Base-by-base conservation (phyloP, 1,139 yeast species). In the Kluyveromyces sp. region DNA sequence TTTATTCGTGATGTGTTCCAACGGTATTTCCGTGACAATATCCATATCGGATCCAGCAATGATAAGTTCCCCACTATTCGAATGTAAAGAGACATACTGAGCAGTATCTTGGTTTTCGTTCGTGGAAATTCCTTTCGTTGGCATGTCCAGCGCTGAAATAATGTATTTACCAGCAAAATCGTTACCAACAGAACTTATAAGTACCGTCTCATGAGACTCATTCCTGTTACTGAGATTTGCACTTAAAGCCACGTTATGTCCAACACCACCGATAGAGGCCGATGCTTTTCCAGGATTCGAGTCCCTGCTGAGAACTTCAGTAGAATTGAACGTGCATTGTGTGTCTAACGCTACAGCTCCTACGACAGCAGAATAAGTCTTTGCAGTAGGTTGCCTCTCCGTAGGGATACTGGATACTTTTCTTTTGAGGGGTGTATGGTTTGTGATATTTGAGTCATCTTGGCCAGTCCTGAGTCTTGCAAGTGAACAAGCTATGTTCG, bases 11-110 rank as follows among this genome's bases (percentile, higher is more conserved):
- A 83, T 68, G 48, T 73, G 73, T 0, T 61, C 60, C 0, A 64
- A 46, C 22, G 75, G 68, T 45, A 78, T 53, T 22, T 71, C 67
- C 51, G 83, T 86, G 15, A 82, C 68, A 11, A 83, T 76, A 11
- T 68, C 68, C 96, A 88, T 87, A 57, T 85, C 95, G 3, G 95
- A 92, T 58, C 88, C 80, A 0, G 95, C 95, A 15, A 84, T 68
- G 6, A 83, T 58, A 40, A 87, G 66, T 3, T 75, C 80, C 1
- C 96, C 96, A 2, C 66, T 57, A 0, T 54, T 49, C 46, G 75
- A 76, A 55, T 85, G 92, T 46, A 80, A 71, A 1, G 94, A 79
- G 4, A 78, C 72, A 55, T 88, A 88, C 52, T 83, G 84, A 0
- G 94, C 87, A 0, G 94, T 82, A 8, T 59, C 44, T 16, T 50